Percentiles rank a stretch among this genome's conserved stretches.
Evolutionary conservation across 1,284 basidiomycete genomes (phyloP).

Genomic region (Anthracocystis walkeri): DNA sequence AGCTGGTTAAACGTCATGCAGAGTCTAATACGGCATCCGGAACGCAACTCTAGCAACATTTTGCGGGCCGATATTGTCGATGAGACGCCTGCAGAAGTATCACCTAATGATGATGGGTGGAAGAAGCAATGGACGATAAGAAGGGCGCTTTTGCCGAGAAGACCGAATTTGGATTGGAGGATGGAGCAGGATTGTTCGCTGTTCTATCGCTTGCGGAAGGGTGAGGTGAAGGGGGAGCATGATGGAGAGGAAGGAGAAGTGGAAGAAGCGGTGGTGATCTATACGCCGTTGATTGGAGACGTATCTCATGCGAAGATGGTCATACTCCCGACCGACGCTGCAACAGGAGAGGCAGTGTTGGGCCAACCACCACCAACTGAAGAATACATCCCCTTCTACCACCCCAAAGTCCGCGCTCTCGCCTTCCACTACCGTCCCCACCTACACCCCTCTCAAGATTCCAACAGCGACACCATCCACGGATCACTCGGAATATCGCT

Average conservation of each 20-base stretch:
- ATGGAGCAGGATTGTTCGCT: conserved; percentile 53
- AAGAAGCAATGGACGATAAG: conserved; percentile 34
- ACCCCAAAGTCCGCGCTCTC: conserved; percentile 62
- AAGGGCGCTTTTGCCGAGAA: conserved; percentile 41
- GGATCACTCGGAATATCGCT: conserved; percentile 73
- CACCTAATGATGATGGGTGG: conserved; percentile 9
- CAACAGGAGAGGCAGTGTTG: not conserved
- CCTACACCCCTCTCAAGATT: not conserved
- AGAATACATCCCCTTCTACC: conserved; percentile 64
- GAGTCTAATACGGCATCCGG: conserved; percentile 60
- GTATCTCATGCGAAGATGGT: conserved; percentile 26
- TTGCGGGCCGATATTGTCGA: conserved; percentile 59
- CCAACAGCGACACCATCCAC: conserved; percentile 7
- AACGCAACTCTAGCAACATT: conserved; percentile 63
- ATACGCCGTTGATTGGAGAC: conserved; percentile 37
- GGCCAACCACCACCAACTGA: conserved; percentile 15
- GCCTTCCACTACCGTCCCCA: conserved; percentile 52
- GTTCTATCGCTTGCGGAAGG: conserved; percentile 11
- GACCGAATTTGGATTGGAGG: conserved; percentile 45
- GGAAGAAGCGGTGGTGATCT: conserved; percentile 40
- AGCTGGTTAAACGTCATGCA: conserved; percentile 58
- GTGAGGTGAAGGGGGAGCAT: not conserved
- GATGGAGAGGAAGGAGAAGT: conserved; percentile 18
- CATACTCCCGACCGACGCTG: not conserved
- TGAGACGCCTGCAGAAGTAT: conserved; percentile 6